Conservation (phyloP, 768 basidiomycete species). For the Termitomyces eurrhizus region DNA sequence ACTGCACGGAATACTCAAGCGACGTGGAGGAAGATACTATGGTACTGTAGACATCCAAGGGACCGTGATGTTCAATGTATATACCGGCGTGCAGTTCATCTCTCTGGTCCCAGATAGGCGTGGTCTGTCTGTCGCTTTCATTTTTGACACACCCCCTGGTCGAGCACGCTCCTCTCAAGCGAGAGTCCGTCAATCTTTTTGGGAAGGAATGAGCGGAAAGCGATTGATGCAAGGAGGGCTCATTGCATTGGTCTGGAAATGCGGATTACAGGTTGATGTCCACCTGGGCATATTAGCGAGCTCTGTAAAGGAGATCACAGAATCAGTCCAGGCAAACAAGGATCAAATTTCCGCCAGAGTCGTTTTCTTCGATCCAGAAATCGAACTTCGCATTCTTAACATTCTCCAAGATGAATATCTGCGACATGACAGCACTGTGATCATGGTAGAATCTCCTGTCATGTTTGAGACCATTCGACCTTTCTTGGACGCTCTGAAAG, state of each 20-base stretch:
- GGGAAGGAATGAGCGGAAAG: conserved; percentile 59
- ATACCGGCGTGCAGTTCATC: conserved; percentile 48
- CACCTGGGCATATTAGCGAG: conserved; percentile 53
- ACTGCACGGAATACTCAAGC: conserved; percentile 43
- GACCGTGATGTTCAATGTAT: conserved; percentile 58
- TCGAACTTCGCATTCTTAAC: conserved; percentile 45
- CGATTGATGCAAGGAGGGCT: conserved; percentile 60
- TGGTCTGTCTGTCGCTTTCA: conserved; percentile 45
- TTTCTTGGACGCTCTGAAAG: conserved; percentile 57
- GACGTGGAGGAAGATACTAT: conserved; percentile 58
- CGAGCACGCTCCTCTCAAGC: conserved; percentile 39
- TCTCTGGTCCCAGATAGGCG: conserved; percentile 46
- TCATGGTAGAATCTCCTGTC: conserved; percentile 59
- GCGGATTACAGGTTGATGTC: conserved; percentile 28
- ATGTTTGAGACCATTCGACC: conserved; percentile 68
- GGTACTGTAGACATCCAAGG: conserved; percentile 37
- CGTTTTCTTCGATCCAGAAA: conserved; percentile 58
- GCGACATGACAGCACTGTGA: conserved; percentile 18
- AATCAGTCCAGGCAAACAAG: conserved; percentile 31
- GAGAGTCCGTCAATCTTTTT: conserved; percentile 44
- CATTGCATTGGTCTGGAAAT: conserved; percentile 54
- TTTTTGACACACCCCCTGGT: conserved; percentile 52
- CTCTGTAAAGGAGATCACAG: conserved; percentile 38
- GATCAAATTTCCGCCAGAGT: conserved; percentile 43
- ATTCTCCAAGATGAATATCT: conserved; percentile 18